Percentiles rank a stretch among this genome's conserved stretches.
These are phyloP conservation scores for Akanthomyces lecanii DNA, from an alignment of 2,329 filamentous ascomycete species.

Conservation along the genomic window DNA sequence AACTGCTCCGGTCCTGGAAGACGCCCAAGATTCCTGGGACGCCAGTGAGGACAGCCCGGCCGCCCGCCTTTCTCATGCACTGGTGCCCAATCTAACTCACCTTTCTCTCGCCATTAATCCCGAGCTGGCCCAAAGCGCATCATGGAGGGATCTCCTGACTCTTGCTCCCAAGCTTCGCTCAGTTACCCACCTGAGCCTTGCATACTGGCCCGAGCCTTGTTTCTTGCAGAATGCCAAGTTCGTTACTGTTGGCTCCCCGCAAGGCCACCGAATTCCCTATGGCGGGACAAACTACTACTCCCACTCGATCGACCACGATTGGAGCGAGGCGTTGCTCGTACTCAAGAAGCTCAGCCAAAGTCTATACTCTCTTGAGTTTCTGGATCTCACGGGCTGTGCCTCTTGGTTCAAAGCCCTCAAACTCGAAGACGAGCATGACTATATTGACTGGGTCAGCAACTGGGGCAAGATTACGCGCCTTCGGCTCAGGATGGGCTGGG, in stretches of 20 bases:
- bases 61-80: slow-evolving; percentile 28
- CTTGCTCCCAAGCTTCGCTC: slow-evolving; percentile 49
- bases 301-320: slow-evolving; percentile 54
- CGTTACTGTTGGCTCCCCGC: slow-evolving; percentile 42
- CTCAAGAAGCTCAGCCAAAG: slow-evolving; percentile 50
- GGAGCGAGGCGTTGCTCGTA: slow-evolving; percentile 54
- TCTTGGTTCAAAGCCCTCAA: slow-evolving; percentile 51
- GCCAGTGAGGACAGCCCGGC: slow-evolving; percentile 27
- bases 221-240: slow-evolving; percentile 52
- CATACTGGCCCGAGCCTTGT: slow-evolving; percentile 58
- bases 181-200: slow-evolving; percentile 58
- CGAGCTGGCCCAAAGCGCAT: slow-evolving; percentile 32
- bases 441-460: slow-evolving; percentile 49
- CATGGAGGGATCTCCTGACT: slow-evolving; percentile 56
- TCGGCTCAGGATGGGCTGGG: slow-evolving; percentile 43
- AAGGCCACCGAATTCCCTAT: slow-evolving; percentile 45
- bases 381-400: slow-evolving; percentile 57
- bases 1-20: slow-evolving; percentile 21
- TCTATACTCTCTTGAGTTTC: slow-evolving; percentile 55
- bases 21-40: slow-evolving; percentile 53
- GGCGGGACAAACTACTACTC: slow-evolving; percentile 55
- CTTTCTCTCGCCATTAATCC: slow-evolving; percentile 53
- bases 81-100: slow-evolving; percentile 57
- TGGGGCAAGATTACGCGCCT: slow-evolving; percentile 51
- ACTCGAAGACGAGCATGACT: slow-evolving; percentile 39